These are phyloP conservation scores for Microbotryum lychnidis-dioicae DNA, from an alignment of 1,284 basidiomycete genomes.

Conservation along the genomic window DNA sequence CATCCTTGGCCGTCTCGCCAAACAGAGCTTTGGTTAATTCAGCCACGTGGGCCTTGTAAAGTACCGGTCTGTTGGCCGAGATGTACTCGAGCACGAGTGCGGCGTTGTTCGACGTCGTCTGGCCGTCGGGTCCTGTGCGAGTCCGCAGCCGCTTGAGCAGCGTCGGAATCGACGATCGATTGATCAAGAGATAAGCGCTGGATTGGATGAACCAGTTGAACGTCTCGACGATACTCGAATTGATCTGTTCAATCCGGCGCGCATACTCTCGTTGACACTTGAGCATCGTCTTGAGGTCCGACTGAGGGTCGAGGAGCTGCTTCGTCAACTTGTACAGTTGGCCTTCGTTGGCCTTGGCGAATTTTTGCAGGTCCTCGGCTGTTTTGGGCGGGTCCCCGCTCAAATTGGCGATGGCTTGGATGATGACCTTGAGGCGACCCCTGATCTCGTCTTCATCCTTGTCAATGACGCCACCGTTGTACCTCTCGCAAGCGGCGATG, in stretches of 20 bases:
- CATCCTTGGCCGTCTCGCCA: constrained; percentile 52
- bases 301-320: constrained; percentile 70
- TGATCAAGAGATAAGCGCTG: constrained; percentile 64
- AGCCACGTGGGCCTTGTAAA: constrained; percentile 65
- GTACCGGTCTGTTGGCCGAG: constrained; percentile 66
- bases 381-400: constrained; percentile 58
- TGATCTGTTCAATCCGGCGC: constrained; percentile 62
- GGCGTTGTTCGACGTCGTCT: constrained; percentile 33
- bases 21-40: constrained; percentile 57
- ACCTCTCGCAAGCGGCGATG: constrained; percentile 59
- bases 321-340: constrained; percentile 76
- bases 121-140: constrained; percentile 18
- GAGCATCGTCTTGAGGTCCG: constrained; percentile 68
- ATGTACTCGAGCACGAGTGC: constrained; percentile 47
- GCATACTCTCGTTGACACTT: constrained; percentile 53
- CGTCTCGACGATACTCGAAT: constrained; percentile 56
- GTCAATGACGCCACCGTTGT: constrained; percentile 82
- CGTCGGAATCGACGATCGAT: constrained; percentile 73
- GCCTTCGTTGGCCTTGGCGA: constrained; percentile 79
- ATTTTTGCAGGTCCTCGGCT: constrained; percentile 65
- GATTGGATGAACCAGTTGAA: constrained; percentile 65
- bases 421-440: constrained; percentile 50
- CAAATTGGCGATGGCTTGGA: constrained; percentile 53
- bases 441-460: constrained; percentile 59
- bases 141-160: constrained; percentile 58